A percentile compares a stretch with the other conserved stretches of the same genome.
Evolutionary conservation across 1,284 basidiomycete species (phyloP).

Genomic region (Coniferiporia weirii): DNA sequence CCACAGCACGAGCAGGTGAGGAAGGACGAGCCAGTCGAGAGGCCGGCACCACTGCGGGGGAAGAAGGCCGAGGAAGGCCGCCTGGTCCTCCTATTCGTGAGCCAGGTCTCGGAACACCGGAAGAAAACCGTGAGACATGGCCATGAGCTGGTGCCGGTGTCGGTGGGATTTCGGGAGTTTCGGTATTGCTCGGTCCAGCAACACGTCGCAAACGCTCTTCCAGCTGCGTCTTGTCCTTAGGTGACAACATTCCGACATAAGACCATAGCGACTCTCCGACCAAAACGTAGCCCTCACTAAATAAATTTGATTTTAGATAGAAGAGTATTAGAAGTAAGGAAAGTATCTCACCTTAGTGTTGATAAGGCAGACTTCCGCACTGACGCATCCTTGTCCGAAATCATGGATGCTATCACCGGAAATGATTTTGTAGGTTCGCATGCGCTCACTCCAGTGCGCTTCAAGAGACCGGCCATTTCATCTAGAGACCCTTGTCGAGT

Average conservation of each 20-base stretch:
- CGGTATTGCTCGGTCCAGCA: slow-evolving; percentile 50
- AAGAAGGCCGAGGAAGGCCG: slow-evolving; percentile 49
- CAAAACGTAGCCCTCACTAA: slow-evolving; percentile 76
- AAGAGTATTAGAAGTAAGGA: slow-evolving; percentile 11
- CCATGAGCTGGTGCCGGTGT: slow-evolving; percentile 27
- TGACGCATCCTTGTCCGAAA: slow-evolving; percentile 83
- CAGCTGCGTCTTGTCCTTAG: slow-evolving; percentile 87
- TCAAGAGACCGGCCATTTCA: slow-evolving; percentile 74
- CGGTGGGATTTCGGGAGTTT: slow-evolving; percentile 30
- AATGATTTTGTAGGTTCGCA: slow-evolving; percentile 79
- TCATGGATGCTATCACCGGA: slow-evolving; percentile 72
- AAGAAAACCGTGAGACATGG: slow-evolving; percentile 46
- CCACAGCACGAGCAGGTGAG: slow-evolving; percentile 51
- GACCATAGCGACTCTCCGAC: slow-evolving; percentile 86
- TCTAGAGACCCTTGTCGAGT: slow-evolving; percentile 83
- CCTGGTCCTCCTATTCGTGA: slow-evolving; percentile 44
- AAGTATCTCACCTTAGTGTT: slow-evolving; percentile 53
- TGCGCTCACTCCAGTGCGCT: slow-evolving; percentile 78
- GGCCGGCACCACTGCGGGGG: slow-evolving; percentile 48
- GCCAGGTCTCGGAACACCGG: slow-evolving; percentile 31
- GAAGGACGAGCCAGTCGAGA: slow-evolving; percentile 54
- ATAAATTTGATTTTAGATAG: slow-evolving; percentile 7
- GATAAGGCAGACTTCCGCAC: slow-evolving; percentile 82
- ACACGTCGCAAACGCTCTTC: slow-evolving; percentile 87
- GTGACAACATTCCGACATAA: slow-evolving; percentile 68